A percentile compares a stretch with the other conserved stretches of the same genome.
These are phyloP conservation scores for Rhizopogon sp. DNA, from an alignment of 768 basidiomycete genomes.

Conservation along the genomic window DNA sequence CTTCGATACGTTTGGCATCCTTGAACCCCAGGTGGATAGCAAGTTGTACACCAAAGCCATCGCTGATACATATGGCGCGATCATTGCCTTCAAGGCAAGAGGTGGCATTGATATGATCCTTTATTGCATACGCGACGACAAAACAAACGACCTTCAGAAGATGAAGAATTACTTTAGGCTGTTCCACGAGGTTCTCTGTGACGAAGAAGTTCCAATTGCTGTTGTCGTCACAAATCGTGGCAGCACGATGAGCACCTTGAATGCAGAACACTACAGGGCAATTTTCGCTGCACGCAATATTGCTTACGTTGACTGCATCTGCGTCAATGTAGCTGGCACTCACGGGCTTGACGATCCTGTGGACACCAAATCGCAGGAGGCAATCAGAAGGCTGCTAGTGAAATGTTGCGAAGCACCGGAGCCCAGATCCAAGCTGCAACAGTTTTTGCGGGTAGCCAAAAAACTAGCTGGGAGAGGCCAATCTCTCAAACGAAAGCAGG, in stretches of 20 bases:
- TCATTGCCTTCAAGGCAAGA: conserved; percentile 28
- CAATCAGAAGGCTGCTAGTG: background rate
- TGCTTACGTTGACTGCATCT: background rate
- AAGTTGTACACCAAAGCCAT: conserved; percentile 15
- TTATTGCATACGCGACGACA: conserved; percentile 33
- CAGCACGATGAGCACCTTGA: background rate
- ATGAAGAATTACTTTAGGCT: conserved; percentile 29
- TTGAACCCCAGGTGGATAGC: conserved; percentile 15
- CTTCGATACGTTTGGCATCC: conserved; percentile 31
- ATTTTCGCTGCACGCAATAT: background rate
- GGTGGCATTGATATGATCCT: conserved; percentile 31
- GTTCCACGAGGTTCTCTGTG: conserved; percentile 34
- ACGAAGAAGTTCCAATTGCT: conserved; percentile 28
- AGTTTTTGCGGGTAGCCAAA: background rate
- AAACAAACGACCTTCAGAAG: conserved; percentile 26
- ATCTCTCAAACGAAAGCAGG: background rate
- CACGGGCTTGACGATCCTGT: background rate
- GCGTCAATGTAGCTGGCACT: background rate
- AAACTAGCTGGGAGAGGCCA: background rate
- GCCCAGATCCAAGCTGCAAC: background rate
- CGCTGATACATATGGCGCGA: conserved; percentile 27
- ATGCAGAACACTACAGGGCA: background rate
- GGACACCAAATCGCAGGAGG: background rate
- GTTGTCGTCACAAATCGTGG: conserved; percentile 36
- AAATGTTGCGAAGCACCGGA: background rate